Percentiles rank a stretch among this genome's conserved stretches.
Evolutionary conservation across 805 yeast genomes (phyloP).

Genomic region (Wickerhamomyces strasburgensis): DNA sequence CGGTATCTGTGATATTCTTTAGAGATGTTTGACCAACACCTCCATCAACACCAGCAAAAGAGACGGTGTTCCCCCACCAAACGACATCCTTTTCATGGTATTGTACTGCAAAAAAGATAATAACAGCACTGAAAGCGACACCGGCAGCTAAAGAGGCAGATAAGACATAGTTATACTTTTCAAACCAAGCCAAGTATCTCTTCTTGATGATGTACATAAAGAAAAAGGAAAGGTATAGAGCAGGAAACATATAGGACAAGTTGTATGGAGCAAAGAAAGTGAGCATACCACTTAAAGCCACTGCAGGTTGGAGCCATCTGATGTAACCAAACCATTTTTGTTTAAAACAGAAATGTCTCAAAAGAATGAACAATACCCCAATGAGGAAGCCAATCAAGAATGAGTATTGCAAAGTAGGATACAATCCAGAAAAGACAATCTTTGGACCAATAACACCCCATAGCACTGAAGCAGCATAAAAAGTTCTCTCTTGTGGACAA

Average conservation of each 20-base stretch:
- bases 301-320: constrained; percentile 40
- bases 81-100: constrained; percentile 37
- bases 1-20: constrained; percentile 9
- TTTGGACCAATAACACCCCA: constrained; percentile 56
- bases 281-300: constrained; percentile 46
- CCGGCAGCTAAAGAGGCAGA: constrained; percentile 57
- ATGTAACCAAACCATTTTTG: constrained; percentile 7
- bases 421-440: constrained; percentile 50
- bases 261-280: constrained; percentile 47
- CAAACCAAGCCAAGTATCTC: constrained; percentile 50
- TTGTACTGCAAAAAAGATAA: constrained; percentile 47
- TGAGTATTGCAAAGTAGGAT: constrained; percentile 60
- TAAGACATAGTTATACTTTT: constrained; percentile 44
- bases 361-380: constrained; percentile 27
- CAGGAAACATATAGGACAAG: constrained; percentile 32
- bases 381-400: constrained; percentile 50
- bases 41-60: constrained; percentile 34
- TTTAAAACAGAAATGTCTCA: constrained; percentile 23
- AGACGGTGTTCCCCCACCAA: constrained; percentile 67
- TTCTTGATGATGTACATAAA: constrained; percentile 40
- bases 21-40: constrained; percentile 23
- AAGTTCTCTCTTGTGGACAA: constrained; percentile 37
- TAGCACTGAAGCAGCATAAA: constrained; percentile 36
- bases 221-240: constrained; percentile 27
- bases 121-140: constrained; percentile 49